Conservation (phyloP, 2,329 filamentous ascomycete species). For the Cordyceps cateniannulata region DNA sequence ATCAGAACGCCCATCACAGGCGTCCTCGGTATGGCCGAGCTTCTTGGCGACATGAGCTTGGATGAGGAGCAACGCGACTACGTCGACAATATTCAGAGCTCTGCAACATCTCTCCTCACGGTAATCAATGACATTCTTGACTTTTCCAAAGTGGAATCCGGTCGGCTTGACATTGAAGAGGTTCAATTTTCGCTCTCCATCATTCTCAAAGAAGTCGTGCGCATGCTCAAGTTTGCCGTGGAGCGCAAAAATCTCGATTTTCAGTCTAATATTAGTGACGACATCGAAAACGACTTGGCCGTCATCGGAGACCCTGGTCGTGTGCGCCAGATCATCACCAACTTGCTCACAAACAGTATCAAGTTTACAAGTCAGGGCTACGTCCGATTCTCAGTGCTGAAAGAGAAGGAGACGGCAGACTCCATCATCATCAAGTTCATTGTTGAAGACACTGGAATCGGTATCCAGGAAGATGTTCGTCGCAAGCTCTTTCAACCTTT, state of each 20-base stretch:
- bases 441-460: conserved; percentile 73
- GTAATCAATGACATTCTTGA: conserved; percentile 90
- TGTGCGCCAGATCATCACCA: conserved; percentile 76
- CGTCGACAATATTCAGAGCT: conserved; percentile 71
- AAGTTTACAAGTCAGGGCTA: conserved; percentile 66
- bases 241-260: conserved; percentile 73
- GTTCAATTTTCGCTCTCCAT: conserved; percentile 71
- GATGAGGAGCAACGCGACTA: conserved; percentile 67
- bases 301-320: conserved; percentile 83
- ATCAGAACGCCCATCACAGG: conserved; percentile 74
- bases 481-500: conserved; percentile 73
- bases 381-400: conserved; percentile 59
- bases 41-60: conserved; percentile 62
- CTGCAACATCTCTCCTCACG: conserved; percentile 73
- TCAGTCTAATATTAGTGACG: conserved; percentile 54
- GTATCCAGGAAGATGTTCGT: conserved; percentile 71
- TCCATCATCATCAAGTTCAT: conserved; percentile 63
- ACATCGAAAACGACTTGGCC: conserved; percentile 61
- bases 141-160: conserved; percentile 80
- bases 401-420: conserved; percentile 58
- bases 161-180: conserved; percentile 70
- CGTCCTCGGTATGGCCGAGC: conserved; percentile 73
- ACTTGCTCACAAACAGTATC: conserved; percentile 70
- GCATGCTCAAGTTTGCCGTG: conserved; percentile 83
- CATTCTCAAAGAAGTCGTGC: conserved; percentile 71